Percentiles rank a stretch among this genome's conserved stretches.
Evolutionary conservation across 23 red algal species (phyloP).

Genomic region (Gracilaria vermiculophylla): DNA sequence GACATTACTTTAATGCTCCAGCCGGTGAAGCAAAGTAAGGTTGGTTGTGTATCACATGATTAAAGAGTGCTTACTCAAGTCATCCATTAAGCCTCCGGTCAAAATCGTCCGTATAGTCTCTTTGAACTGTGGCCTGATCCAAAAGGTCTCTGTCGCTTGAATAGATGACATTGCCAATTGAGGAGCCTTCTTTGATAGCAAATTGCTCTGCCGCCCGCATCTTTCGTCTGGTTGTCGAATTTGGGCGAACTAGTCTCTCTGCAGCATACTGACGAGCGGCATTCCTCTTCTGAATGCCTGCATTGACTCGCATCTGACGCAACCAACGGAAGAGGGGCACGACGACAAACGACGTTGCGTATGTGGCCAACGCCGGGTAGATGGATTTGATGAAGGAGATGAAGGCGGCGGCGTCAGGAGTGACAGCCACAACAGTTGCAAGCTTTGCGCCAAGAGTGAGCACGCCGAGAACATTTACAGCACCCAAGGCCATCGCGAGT

Average conservation of each 20-base stretch:
- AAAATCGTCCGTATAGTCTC: slow-evolving; percentile 70
- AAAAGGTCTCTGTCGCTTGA: slow-evolving; percentile 58
- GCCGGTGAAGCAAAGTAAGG: background rate
- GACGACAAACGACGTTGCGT: slow-evolving; percentile 80
- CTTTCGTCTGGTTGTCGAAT: slow-evolving; percentile 24
- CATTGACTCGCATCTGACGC: slow-evolving; percentile 42
- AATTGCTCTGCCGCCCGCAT: slow-evolving; percentile 56
- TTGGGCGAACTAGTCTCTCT: background rate
- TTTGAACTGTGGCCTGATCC: slow-evolving; percentile 62
- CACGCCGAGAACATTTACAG: slow-evolving; percentile 72
- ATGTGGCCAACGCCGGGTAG: slow-evolving; percentile 69
- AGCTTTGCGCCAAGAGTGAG: slow-evolving; percentile 76
- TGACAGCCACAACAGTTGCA: slow-evolving; percentile 29
- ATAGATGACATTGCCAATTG: slow-evolving; percentile 66
- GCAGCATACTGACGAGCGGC: slow-evolving; percentile 5
- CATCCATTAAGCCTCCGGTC: slow-evolving; percentile 58
- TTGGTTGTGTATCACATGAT: background rate
- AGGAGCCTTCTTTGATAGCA: slow-evolving; percentile 14
- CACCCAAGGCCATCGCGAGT: slow-evolving; percentile 54
- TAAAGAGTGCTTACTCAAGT: background rate
- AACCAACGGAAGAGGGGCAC: slow-evolving; percentile 68
- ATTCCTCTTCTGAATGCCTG: slow-evolving; percentile 56
- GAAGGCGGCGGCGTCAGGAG: slow-evolving; percentile 47
- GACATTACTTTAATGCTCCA: background rate
- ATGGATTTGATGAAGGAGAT: slow-evolving; percentile 49